Percentiles rank a stretch among this genome's conserved stretches.
These are phyloP conservation scores for Chalaropsis ovoidea DNA, from an alignment of 2,329 filamentous ascomycete species.

Conservation along the genomic window DNA sequence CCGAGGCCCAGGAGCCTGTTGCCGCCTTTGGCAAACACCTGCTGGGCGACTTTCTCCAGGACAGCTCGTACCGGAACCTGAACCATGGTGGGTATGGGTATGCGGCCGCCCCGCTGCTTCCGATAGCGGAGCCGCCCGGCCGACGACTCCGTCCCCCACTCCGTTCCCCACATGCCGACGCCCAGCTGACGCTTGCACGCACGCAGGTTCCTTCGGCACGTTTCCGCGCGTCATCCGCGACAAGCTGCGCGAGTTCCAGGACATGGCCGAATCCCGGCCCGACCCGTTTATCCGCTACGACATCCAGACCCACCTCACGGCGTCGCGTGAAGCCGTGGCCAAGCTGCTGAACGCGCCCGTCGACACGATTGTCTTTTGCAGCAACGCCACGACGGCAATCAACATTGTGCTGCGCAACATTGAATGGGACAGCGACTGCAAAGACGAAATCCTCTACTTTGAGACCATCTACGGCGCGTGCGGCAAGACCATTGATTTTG, in stretches of 20 bases:
- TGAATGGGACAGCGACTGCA: slow-evolving; percentile 54
- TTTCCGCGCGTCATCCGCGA: slow-evolving; percentile 54
- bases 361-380: slow-evolving; percentile 62
- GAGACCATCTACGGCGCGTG: slow-evolving; percentile 69
- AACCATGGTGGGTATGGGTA: slow-evolving; percentile 59
- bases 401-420: slow-evolving; percentile 75
- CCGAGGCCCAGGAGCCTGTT: slow-evolving; percentile 11
- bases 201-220: slow-evolving; percentile 67
- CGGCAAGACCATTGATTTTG: slow-evolving; percentile 58
- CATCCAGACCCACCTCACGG: slow-evolving; percentile 52
- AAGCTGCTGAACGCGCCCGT: slow-evolving; percentile 54
- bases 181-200: slow-evolving; percentile 19
- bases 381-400: slow-evolving; percentile 68
- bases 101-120: slow-evolving; percentile 6
- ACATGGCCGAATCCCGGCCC: slow-evolving; percentile 54
- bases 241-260: slow-evolving; percentile 54
- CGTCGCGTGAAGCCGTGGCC: slow-evolving; percentile 54
- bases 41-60: slow-evolving; percentile 17
- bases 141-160: too few relatives aligned
- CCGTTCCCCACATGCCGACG: slow-evolving; percentile 24
- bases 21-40: slow-evolving; percentile 20
- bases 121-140: background rate
- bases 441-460: slow-evolving; percentile 72
- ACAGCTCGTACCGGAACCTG: slow-evolving; percentile 52
- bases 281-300: slow-evolving; percentile 68